Base-by-base conservation (phyloP, 129 eudicot genomes). In the Tagetes patula region DNA sequence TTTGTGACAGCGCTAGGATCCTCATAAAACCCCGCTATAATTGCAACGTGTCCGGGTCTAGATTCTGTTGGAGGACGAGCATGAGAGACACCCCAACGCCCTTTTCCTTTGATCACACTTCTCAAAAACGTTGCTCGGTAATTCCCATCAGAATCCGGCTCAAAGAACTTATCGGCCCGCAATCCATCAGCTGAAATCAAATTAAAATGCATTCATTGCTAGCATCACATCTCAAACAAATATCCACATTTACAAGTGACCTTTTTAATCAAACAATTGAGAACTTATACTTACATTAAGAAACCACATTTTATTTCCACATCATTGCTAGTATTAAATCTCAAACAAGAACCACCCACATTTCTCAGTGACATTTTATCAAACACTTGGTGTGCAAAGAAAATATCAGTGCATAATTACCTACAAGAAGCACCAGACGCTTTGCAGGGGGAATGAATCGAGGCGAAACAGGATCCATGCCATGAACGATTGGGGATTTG, bases 51-150 rank as follows among this genome's bases (percentile, higher is more conserved):
- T 1, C 99, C 99, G n/a, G 99, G 99, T 70, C 99, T 90, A 0
- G 99, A 95, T 78, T 95, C 99, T 0, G 99, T 95, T 0, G 99
- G 99, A 40, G 99, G 99, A 5, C 99, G 97, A 50, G 97, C 99
- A 82, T 95, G 99, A 43, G 99, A 95, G 12, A 95, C 99, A 65
- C 99, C 99, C 99, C 99, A 95, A 11, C 99, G 89, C 47, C 99
- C 99, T 49, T 72, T 84, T 37, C 83, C 86, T 71, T 87, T 86
- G 53, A 95, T 91, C 42, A 95, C 90, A 76, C 84, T 88, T 82
- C 99, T 90, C 75, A 95, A 77, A 82, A 95, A 95, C 1, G 99
- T 97, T 13, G 97, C 99, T 81, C 99, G 81, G 71, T 76, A 90
- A 54, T 75, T 86, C 71, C 99, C 99, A 75, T 88, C 79, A 30